A percentile compares a stretch with the other conserved stretches of the same genome.
phyloP scores from a whole-genome alignment of 345 rosid genomes.

The Aethionema arabicum region DNA sequence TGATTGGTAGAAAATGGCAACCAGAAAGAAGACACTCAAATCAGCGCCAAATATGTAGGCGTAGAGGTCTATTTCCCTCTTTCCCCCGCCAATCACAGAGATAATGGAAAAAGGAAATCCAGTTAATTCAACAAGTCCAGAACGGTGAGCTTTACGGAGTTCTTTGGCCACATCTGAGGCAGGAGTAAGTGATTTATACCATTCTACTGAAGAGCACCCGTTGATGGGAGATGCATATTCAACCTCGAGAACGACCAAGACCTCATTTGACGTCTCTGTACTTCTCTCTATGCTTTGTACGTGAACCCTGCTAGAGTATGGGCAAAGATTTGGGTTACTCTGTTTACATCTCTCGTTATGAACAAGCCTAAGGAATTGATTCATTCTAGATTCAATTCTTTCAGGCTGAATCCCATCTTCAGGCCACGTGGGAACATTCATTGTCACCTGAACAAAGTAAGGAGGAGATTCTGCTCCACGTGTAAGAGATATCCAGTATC shows the following conservation, averaged over 20 bases:
- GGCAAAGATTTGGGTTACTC: slow-evolving; percentile 56
- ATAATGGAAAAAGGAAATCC: slow-evolving; percentile 69
- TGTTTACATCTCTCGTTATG: slow-evolving; percentile 66
- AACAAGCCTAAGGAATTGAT: slow-evolving; percentile 65
- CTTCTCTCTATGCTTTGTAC: slow-evolving; percentile 97
- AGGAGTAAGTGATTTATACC: slow-evolving; percentile 85
- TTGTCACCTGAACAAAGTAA: slow-evolving; percentile 87
- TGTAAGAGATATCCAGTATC: slow-evolving; percentile 84
- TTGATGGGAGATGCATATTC: slow-evolving; percentile 73
- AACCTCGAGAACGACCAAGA: slow-evolving; percentile 87
- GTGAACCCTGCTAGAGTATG: slow-evolving; percentile 75
- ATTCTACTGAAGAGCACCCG: slow-evolving; percentile 67
- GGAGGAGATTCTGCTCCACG: slow-evolving; percentile 98
- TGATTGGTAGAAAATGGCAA: slow-evolving; percentile 82
- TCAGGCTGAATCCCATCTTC: slow-evolving; percentile 98
- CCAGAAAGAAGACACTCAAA: slow-evolving; percentile 81
- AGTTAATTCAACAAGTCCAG: slow-evolving; percentile 59
- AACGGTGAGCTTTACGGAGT: slow-evolving; percentile 57
- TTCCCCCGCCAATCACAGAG: slow-evolving; percentile 94
- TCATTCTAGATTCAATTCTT: slow-evolving; percentile 81
- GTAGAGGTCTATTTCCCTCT: slow-evolving; percentile 87
- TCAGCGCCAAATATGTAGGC: slow-evolving; percentile 95
- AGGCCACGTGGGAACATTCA: slow-evolving; percentile 89
- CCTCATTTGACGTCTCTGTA: slow-evolving; percentile 60
- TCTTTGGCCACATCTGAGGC: slow-evolving; percentile 91